A percentile compares a stretch with the other conserved stretches of the same genome.
phyloP scores from a whole-genome alignment of 2,329 filamentous ascomycete genomes.

The Sclerotiophoma versabilis region DNA sequence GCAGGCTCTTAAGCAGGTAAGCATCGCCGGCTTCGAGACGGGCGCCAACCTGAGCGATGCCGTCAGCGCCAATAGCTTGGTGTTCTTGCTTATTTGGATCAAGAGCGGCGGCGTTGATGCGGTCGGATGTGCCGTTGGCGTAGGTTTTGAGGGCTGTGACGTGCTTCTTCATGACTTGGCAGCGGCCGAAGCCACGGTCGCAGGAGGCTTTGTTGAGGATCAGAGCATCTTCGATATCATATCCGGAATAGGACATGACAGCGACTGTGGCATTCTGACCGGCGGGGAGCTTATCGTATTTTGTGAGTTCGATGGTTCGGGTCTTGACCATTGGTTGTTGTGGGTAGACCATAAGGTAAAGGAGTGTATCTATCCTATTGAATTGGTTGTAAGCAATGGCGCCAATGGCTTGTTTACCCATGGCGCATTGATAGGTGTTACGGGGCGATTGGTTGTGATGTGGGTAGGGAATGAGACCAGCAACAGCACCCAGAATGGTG shows the following conservation, averaged over 20 bases:
- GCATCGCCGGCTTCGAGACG: slow-evolving; percentile 79
- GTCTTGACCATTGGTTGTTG: slow-evolving; percentile 98
- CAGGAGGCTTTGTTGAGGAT: slow-evolving; percentile 96
- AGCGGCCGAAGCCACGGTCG: slow-evolving; percentile 93
- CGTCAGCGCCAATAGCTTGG: slow-evolving; percentile 81
- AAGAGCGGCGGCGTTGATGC: slow-evolving; percentile 53
- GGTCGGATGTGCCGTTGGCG: slow-evolving; percentile 74
- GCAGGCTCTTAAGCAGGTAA: slow-evolving; percentile 89
- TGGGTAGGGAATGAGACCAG: slow-evolving; percentile 94
- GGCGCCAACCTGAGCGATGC: slow-evolving; percentile 85
- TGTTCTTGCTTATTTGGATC: slow-evolving; percentile 64
- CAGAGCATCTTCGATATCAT: slow-evolving; percentile 98
- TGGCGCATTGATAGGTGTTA: slow-evolving; percentile 99
- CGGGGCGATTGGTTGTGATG: slow-evolving; percentile 98
- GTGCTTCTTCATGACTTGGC: slow-evolving; percentile 98
- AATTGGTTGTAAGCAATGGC: slow-evolving; percentile 99
- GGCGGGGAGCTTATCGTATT: slow-evolving; percentile 96
- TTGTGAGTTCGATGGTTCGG: slow-evolving; percentile 93
- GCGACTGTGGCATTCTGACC: slow-evolving; percentile 97
- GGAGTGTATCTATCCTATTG: slow-evolving; percentile 91
- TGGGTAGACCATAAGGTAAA: slow-evolving; percentile 97
- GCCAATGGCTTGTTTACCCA: slow-evolving; percentile 99
- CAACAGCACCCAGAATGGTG: slow-evolving; percentile 92
- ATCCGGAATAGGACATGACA: slow-evolving; percentile 99
- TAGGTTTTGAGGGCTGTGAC: slow-evolving; percentile 87